Evolutionary conservation across 2,329 filamentous ascomycete genomes (phyloP), one percentile per base, ranked within the genome.

Genomic region (Leptosphaerulina australis): DNA sequence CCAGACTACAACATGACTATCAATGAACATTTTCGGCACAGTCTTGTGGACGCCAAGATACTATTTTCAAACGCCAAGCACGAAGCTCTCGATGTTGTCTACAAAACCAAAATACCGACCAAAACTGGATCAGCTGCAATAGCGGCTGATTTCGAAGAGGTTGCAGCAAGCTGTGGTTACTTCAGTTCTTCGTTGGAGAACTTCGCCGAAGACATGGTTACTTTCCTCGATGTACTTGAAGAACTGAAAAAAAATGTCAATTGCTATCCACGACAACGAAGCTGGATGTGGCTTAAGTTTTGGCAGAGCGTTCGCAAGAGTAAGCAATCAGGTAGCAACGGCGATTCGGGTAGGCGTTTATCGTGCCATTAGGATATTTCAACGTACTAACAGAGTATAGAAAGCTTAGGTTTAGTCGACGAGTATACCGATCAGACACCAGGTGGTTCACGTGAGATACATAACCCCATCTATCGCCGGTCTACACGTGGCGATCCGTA

Each of bases 111-210:
- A 53, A 86, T 91, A 61, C 79, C 91, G 29, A 84, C 83, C 9
- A 84, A 84, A 50, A 78, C 85, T 3, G 82, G 85, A 31, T 86
- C 88, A 0, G 81, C 90, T 43, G 88, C 88, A 55, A 82, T 93
- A 7, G 88, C 95, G 67, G 94, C 93, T 2, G 94, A 97, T 70
- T 91, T 96, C 49, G 94, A 99, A 70, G 94, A 99, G 72, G 92
- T 97, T 9, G 92, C 93, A 30, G 93, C 94, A n/a, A 95, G 92
- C 48, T 99, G 94, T 66, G 93, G 94, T 0, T 92, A 97, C 73
- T 99, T 97, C 68, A 93, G 90, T 67, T 97, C 94, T 69, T 95
- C 89, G 33, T 78, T 99, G 20, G 84, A 94, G 56, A 89, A 94
- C 60, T 93, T 97, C 66, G 92, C 91, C 0, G 90, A 96, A 67